Base-by-base conservation (phyloP, 2,329 filamentous ascomycete species). In the Fusarium pseudonygamai region DNA sequence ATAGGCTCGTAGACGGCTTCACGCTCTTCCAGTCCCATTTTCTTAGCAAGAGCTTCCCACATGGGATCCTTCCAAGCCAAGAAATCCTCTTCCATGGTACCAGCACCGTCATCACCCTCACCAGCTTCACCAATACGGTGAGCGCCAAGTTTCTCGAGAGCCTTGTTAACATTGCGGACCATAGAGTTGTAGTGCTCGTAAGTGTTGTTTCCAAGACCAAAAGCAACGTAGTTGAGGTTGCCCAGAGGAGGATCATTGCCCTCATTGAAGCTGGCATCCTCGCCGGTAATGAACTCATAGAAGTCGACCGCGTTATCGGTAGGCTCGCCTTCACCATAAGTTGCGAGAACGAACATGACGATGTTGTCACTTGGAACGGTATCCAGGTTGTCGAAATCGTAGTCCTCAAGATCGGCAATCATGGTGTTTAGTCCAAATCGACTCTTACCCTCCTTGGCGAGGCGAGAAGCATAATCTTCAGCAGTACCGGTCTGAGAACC, bases 181-280 rank as follows among this genome's bases (percentile, higher is more conserved):
- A 99, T 97, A 59, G 93, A 93, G 86, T 99, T 99, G 88, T 98
- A 99, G 87, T 99, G 96, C 82, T 99, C 96, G 82, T 99, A 99
- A 34, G 96, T 98, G 87, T 98, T 99, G 88, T 99, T 99, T 76
- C 96, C 96, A 43, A 99, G 91, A 79, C 96, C 96, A 79, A 99
- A 99, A 64, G 95, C 90, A 79, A 99, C 95, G 80, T 95, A 99
- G 82, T 95, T 96, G 80, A 99, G 89, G 79, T 94, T 95, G 58
- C 85, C 87, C 61, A 99, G 90, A 56, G 96, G 89, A 71, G 92
- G 89, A 28, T 96, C 93, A 50, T 83, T 84, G 77, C 91, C 89
- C 79, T 95, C 90, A 75, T 93, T 93, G 84, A 98, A 98, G 75
- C 89, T 85, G 64, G 92, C 87, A 64, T 96, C 94, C 24, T 98